Evolutionary conservation across 176 grass and related monocot species (phyloP), one percentile per base, ranked within the genome.

Genomic region (Neostapfia colusana): DNA sequence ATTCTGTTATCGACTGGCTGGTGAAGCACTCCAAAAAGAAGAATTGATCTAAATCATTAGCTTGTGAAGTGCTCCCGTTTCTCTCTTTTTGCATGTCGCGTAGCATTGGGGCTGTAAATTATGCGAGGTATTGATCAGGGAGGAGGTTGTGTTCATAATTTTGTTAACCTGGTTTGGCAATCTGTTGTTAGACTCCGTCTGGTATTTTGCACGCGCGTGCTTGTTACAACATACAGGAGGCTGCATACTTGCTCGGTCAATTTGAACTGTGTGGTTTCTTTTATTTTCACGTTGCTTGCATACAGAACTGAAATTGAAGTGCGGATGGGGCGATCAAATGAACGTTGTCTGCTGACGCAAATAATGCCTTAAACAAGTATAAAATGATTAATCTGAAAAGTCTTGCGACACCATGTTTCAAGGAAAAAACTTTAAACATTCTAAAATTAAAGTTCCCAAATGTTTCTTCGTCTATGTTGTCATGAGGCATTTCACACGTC

Each of bases 21-120:
- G 73, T 98, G 65, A 95, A 95, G 87, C 89, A 98, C 83, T 92
- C 95, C 1, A 98, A 90, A 68, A 95, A 88, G 75, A 95, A 90
- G 69, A 98, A 98, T 37, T 98, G 81, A 98, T 53, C 20, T 56
- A 67, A 67, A 65, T 71, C 10, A 34, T 48, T 78, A 79, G 46
- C 21, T 65, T 67, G 45, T 64, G 23, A 80, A 70, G 38, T 40
- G 17, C 63, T 35, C 62, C 75, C 21, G 27, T 65, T 75, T 84
- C 75, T 56, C 36, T 46, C 15, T 80, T 87, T 80, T 88, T 84
- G 63, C 71, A 81, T 81, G 77, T 80, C 16, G 48, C 69, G 42
- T 76, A 72, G 65, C 76, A 88, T 70, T 88, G 70, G 81, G 58
- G 70, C 40, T 84, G 76, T 88, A 88, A 84, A 88, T 88, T 88